Conservation (phyloP, 345 rosid species). For the Boechera retrofracta region DNA sequence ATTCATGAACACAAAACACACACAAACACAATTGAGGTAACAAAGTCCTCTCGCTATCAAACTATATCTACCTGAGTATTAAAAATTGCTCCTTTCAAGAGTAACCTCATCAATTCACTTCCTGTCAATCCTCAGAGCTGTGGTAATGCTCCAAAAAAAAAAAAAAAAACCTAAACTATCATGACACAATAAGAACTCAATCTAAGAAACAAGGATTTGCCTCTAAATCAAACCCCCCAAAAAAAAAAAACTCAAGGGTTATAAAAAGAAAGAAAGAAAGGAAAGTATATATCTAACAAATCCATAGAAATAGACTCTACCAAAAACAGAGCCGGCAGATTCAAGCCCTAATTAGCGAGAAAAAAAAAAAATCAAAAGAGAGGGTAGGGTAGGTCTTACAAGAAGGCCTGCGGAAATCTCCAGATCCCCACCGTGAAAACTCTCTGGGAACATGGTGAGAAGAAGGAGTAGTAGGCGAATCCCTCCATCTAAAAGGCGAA, state of each 20-base stretch:
- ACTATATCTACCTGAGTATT: neutral
- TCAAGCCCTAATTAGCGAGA: conserved; percentile 32
- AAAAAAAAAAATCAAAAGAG: neutral
- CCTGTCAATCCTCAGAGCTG: conserved; percentile 5
- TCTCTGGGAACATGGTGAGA: conserved; percentile 61
- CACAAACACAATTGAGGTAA: conserved; percentile 15
- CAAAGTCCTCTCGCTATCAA: conserved; percentile 14
- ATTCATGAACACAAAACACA: conserved; percentile 7
- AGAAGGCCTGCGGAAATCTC: conserved; percentile 80
- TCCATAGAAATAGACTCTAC: neutral
- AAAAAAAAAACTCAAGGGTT: neutral
- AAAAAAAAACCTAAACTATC: conserved; percentile 27
- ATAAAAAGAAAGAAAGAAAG: neutral
- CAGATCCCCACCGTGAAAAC: conserved; percentile 65
- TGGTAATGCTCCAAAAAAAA: conserved; percentile 4
- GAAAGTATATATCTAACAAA: neutral
- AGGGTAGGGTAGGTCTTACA: conserved; percentile 50
- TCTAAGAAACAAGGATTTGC: neutral
- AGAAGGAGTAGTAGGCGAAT: conserved; percentile 52
- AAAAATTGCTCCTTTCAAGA: neutral
- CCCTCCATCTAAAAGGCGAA: conserved; percentile 77
- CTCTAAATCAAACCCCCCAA: neutral
- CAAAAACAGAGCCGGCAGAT: neutral
- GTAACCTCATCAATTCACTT: neutral
- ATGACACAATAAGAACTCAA: conserved; percentile 13